A percentile compares a stretch with the other conserved stretches of the same genome.
Evolutionary conservation across 805 yeast species (phyloP).

Genomic region (Schwanniomyces occidentalis): DNA sequence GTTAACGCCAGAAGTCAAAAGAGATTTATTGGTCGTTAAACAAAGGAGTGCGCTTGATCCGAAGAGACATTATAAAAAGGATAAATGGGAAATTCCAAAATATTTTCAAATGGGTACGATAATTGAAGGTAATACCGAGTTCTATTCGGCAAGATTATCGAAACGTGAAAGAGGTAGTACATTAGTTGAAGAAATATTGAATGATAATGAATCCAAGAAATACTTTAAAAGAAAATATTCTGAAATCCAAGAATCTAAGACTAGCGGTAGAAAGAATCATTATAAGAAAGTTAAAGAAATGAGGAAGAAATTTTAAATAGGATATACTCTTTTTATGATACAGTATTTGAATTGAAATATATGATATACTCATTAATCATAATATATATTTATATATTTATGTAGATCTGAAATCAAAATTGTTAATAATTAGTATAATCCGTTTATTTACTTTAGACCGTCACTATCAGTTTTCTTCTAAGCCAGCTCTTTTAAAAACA

Average conservation of each 20-base stretch:
- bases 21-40: slow-evolving; percentile 76
- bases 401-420: not conserved
- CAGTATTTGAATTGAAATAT: too few relatives aligned
- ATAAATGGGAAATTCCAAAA: slow-evolving; percentile 74
- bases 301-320: slow-evolving; percentile 50
- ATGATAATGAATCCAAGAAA: slow-evolving; percentile 64
- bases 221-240: slow-evolving; percentile 84
- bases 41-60: slow-evolving; percentile 93
- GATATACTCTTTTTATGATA: not conserved
- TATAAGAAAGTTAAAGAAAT: slow-evolving; percentile 62
- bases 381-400: not conserved
- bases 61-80: slow-evolving; percentile 90
- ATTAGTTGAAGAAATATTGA: slow-evolving; percentile 78
- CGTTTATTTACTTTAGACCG: not conserved
- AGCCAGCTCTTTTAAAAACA: slow-evolving; percentile 49
- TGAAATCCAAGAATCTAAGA: slow-evolving; percentile 68
- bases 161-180: slow-evolving; percentile 75
- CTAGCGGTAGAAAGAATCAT: slow-evolving; percentile 65
- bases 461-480: slow-evolving; percentile 22
- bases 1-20: slow-evolving; percentile 65
- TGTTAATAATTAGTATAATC: not conserved
- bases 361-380: too few relatives aligned
- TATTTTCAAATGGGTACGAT: slow-evolving; percentile 88
- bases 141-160: slow-evolving; percentile 62
- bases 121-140: slow-evolving; percentile 79